phyloP scores from a whole-genome alignment of 495 filamentous ascomycete genomes.

The Haplographium delicatum region DNA sequence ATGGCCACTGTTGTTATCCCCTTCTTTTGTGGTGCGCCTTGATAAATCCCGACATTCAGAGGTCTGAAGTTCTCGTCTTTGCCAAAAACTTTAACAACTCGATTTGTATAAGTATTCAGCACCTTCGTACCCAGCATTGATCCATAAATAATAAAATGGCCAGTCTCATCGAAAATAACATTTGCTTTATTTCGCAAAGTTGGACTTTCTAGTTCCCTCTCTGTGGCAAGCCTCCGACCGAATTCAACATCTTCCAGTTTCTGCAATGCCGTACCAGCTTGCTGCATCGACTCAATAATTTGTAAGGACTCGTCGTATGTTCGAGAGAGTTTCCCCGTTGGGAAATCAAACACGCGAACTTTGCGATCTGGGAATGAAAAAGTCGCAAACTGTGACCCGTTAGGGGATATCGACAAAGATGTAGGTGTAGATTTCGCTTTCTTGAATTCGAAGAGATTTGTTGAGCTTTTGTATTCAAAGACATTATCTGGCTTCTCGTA shows the following conservation, averaged over 20 bases:
- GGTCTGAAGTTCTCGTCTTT: constrained; percentile 83
- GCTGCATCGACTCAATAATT: constrained; percentile 88
- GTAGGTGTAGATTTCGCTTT: constrained; percentile 84
- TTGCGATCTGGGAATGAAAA: constrained; percentile 92
- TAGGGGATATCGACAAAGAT: constrained; percentile 81
- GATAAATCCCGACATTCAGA: constrained; percentile 82
- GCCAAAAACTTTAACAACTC: constrained; percentile 80
- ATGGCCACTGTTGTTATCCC: constrained; percentile 92
- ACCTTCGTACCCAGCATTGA: constrained; percentile 89
- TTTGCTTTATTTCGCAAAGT: constrained; percentile 67
- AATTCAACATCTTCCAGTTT: constrained; percentile 88
- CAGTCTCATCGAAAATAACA: constrained; percentile 92
- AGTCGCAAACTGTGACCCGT: constrained; percentile 77
- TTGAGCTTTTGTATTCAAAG: constrained; percentile 86
- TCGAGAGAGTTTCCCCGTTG: constrained; percentile 77
- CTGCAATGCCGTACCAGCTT: constrained; percentile 74
- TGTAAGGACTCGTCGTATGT: constrained; percentile 91
- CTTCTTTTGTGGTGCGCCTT: constrained; percentile 91
- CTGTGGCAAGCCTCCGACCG: constrained; percentile 78
- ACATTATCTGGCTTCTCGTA: constrained; percentile 92
- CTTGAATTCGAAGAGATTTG: constrained; percentile 94
- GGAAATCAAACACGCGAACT: constrained; percentile 88
- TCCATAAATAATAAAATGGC: constrained; percentile 91
- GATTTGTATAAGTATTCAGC: constrained; percentile 90
- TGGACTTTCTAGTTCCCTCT: constrained; percentile 72